phyloP scores from a whole-genome alignment of 805 yeast species.

The Pichia paraexigua region DNA sequence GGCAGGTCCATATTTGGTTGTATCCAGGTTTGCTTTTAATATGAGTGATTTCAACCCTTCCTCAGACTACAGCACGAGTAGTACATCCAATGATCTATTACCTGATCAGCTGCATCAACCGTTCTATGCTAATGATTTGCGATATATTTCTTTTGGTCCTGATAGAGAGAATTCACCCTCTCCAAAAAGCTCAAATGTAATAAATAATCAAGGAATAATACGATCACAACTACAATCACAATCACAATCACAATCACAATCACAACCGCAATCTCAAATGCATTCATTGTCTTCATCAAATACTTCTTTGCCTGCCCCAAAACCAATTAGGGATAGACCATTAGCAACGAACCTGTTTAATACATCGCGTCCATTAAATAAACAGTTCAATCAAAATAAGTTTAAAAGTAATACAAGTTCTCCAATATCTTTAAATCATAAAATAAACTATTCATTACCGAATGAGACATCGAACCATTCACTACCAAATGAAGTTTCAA shows the following conservation, averaged over 20 bases:
- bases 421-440: background rate
- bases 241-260: background rate
- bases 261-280: no score
- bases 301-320: conserved; percentile 3
- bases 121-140: background rate
- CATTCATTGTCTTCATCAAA: background rate
- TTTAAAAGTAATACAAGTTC: background rate
- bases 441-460: background rate
- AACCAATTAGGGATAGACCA: background rate
- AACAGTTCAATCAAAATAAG: background rate
- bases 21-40: background rate
- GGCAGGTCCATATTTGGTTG: background rate
- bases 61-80: background rate
- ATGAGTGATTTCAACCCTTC: background rate
- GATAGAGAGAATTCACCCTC: background rate
- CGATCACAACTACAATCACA: background rate
- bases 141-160: background rate
- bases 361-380: background rate
- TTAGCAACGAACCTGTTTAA: conserved; percentile 1
- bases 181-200: background rate
- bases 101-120: background rate
- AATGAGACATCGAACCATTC: background rate
- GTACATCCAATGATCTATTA: background rate
- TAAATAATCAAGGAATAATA: background rate
- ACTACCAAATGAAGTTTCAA: background rate